Conservation (phyloP, 176 grass and related monocot species). For the Poa annua region DNA sequence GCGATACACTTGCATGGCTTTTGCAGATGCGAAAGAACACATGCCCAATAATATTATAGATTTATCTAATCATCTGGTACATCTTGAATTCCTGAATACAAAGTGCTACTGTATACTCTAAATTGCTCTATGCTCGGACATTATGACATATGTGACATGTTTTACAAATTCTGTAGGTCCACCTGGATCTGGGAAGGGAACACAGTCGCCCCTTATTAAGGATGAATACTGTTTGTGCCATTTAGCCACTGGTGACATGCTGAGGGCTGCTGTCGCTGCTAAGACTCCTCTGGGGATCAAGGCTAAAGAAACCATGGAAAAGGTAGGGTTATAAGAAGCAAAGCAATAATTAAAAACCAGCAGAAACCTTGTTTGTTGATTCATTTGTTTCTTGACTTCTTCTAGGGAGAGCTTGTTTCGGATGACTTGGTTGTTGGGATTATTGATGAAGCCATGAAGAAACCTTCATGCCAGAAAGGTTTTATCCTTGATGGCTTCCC, state of each 20-base stretch:
- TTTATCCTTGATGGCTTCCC: slow-evolving; percentile 99
- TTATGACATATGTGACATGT: neutral
- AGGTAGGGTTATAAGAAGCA: slow-evolving; percentile 53
- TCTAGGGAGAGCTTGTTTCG: slow-evolving; percentile 93
- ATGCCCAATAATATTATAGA: neutral
- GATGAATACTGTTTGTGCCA: slow-evolving; percentile 95
- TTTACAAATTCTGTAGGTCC: slow-evolving; percentile 61
- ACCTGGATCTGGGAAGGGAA: slow-evolving; percentile 94
- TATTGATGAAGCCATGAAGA: slow-evolving; percentile 99
- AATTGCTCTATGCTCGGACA: neutral
- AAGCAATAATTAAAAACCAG: slow-evolving; percentile 11
- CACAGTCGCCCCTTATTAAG: slow-evolving; percentile 92
- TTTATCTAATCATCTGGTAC: neutral
- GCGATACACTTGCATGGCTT: neutral
- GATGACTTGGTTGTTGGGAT: slow-evolving; percentile 96
- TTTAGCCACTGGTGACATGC: slow-evolving; percentile 98
- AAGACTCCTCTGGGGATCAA: slow-evolving; percentile 93
- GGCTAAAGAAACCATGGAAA: slow-evolving; percentile 94
- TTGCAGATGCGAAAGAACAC: neutral
- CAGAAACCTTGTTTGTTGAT: slow-evolving; percentile 21
- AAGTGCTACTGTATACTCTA: neutral
- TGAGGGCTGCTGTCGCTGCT: slow-evolving; percentile 89
- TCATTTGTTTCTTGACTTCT: slow-evolving; percentile 28
- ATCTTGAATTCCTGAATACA: neutral
- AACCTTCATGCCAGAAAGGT: slow-evolving; percentile 94